phyloP scores from a whole-genome alignment of 441 rosid species.

The Arabidopsis lyrata region DNA sequence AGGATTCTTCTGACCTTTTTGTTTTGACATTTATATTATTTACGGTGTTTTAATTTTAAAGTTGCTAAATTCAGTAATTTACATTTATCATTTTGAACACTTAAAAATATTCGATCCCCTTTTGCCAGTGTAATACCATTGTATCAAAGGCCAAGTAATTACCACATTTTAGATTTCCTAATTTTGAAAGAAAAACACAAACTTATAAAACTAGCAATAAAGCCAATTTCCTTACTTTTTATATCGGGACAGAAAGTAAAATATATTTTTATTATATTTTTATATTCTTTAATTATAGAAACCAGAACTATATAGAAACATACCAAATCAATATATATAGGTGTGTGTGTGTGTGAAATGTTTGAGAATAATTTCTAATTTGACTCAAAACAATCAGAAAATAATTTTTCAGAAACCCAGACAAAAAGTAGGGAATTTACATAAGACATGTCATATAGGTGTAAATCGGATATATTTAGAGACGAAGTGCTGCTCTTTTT shows the following conservation, averaged over 20 bases:
- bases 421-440: background rate
- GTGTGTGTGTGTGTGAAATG: too few species aligned
- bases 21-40: background rate
- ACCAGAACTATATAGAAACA: background rate
- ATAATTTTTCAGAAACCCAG: background rate
- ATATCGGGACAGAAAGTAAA: too few species aligned
- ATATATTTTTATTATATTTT: too few species aligned
- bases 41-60: background rate
- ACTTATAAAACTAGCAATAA: background rate
- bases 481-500: background rate
- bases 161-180: background rate
- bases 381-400: background rate
- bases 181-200: background rate
- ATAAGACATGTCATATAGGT: background rate
- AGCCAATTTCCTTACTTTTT: too few species aligned
- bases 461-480: background rate
- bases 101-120: background rate
- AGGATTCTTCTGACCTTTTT: background rate
- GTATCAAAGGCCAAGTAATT: background rate
- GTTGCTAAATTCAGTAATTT: slow-evolving; percentile 1
- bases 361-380: background rate
- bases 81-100: background rate
- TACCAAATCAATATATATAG: background rate
- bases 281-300: too few species aligned
- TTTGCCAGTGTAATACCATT: background rate